phyloP scores from a whole-genome alignment of 768 basidiomycete genomes.

The Lyophyllum atratum region DNA sequence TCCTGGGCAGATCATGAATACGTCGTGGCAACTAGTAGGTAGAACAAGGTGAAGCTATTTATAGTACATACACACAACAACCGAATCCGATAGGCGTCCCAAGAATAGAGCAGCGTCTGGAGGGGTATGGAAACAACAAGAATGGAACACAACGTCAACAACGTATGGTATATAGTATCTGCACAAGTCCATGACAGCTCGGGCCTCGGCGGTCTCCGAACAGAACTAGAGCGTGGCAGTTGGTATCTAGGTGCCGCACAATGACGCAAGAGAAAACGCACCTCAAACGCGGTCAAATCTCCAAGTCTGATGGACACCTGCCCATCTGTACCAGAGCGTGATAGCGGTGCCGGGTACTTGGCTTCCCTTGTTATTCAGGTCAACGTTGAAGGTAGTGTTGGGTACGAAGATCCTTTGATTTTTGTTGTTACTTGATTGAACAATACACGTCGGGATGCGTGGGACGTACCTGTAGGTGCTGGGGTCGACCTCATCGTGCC shows the following conservation, averaged over 20 bases:
- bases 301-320: constrained; percentile 57
- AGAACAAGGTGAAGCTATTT: not conserved
- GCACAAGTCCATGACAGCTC: not conserved
- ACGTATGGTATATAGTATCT: not conserved
- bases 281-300: constrained; percentile 32
- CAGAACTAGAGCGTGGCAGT: not conserved
- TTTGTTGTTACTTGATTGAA: not conserved
- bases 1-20: not conserved
- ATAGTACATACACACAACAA: not conserved
- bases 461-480: constrained; percentile 43
- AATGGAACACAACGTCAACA: not conserved
- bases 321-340: constrained; percentile 51
- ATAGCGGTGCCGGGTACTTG: constrained; percentile 44
- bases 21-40: not conserved
- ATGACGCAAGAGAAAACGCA: constrained; percentile 1
- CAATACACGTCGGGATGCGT: not conserved
- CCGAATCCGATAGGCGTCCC: not conserved
- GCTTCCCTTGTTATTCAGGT: constrained; percentile 49
- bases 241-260: not conserved
- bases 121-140: not conserved
- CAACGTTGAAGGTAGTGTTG: constrained; percentile 43
- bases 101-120: not conserved
- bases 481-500: constrained; percentile 41
- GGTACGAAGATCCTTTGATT: constrained; percentile 45
- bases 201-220: not conserved